Conservation (phyloP, 345 rosid genomes). For the Raphanus sativus region DNA sequence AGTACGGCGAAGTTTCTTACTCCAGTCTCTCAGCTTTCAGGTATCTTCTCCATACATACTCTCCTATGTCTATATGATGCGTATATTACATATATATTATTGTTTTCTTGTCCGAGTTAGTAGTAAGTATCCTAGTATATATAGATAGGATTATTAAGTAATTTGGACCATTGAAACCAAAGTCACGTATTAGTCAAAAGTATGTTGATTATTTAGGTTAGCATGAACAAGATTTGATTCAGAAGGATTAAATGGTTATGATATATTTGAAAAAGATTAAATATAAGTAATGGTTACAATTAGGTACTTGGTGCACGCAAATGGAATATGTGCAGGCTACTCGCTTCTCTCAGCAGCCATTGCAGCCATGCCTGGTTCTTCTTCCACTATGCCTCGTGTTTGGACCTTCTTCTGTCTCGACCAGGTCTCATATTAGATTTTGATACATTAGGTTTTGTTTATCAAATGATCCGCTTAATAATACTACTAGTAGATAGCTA, state of each 20-base stretch:
- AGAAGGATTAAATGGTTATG: too few species aligned
- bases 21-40: conserved; percentile 29
- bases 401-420: conserved; percentile 93
- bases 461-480: background rate
- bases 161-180: background rate
- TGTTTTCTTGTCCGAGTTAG: background rate
- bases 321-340: conserved; percentile 96
- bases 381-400: conserved; percentile 61
- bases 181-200: too few species aligned
- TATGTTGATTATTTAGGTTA: too few species aligned
- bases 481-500: background rate
- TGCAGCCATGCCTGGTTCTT: conserved; percentile 69
- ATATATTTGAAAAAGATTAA: background rate
- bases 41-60: conserved; percentile 13
- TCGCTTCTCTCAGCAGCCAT: conserved; percentile 82
- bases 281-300: background rate
- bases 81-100: background rate
- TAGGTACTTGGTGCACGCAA: conserved; percentile 92
- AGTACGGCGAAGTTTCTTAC: conserved; percentile 38
- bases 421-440: conserved; percentile 46
- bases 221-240: too few species aligned
- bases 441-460: background rate
- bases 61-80: background rate
- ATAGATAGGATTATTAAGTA: background rate
- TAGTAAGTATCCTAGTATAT: background rate